Conservation (phyloP, 345 rosid species). For the Rhodamnia argentea region DNA sequence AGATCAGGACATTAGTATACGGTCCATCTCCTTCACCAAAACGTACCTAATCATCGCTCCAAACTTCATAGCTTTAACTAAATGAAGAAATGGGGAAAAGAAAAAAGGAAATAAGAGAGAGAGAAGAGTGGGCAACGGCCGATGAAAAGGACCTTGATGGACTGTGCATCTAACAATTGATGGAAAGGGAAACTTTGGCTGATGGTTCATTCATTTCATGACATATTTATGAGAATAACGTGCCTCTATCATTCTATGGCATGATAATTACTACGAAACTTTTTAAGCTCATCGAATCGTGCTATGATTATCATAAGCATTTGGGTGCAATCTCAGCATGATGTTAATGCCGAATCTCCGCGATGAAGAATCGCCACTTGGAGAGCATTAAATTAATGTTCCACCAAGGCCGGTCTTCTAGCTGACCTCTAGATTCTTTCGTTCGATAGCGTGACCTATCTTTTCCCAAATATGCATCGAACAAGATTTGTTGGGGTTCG, state of each 20-base stretch:
- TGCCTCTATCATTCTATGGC: background rate
- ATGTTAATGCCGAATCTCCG: background rate
- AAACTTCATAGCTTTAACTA: background rate
- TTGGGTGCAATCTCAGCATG: background rate
- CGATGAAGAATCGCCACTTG: background rate
- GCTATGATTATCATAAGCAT: background rate
- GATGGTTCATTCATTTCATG: background rate
- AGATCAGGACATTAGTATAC: constrained; percentile 1
- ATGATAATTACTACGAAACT: background rate
- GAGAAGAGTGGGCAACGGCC: background rate
- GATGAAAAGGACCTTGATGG: background rate
- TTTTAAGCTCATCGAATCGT: background rate
- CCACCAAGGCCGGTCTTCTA: background rate
- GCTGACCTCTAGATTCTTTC: background rate
- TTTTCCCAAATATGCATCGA: background rate
- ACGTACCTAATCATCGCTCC: constrained; percentile 2
- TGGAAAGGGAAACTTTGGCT: background rate
- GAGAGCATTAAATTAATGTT: background rate
- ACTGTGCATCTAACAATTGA: background rate
- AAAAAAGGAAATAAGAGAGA: background rate
- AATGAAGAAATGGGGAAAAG: background rate
- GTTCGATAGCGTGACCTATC: background rate
- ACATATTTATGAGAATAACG: background rate
- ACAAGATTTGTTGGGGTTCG: background rate
- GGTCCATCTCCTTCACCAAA: constrained; percentile 21